phyloP scores from a whole-genome alignment of 2,329 filamentous ascomycete genomes.

The Coniochaeta sp. region DNA sequence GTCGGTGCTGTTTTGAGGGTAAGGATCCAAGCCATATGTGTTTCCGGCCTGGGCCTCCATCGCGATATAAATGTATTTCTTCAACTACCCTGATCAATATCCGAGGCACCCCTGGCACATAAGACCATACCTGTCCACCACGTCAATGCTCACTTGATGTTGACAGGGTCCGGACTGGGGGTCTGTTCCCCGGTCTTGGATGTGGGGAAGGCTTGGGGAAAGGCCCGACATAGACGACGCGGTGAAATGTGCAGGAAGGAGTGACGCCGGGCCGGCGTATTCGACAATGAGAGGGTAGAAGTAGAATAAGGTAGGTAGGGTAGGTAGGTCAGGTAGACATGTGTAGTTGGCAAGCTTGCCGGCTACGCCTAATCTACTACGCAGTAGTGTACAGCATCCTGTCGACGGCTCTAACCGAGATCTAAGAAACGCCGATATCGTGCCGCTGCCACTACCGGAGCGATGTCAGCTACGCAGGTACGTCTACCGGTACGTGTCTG shows the following conservation, averaged over 20 bases:
- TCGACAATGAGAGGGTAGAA: no score
- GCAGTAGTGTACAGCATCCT: no score
- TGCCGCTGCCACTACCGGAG: conserved; percentile 6
- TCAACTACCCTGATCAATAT: neutral
- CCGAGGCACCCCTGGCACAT: neutral
- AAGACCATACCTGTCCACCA: neutral
- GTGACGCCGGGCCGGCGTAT: conserved; percentile 7
- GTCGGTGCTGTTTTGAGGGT: conserved; percentile 4
- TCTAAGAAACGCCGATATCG: conserved; percentile 17
- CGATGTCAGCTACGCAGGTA: no score
- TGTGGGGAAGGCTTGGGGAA: conserved; percentile 7
- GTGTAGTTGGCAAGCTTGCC: neutral
- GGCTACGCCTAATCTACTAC: neutral
- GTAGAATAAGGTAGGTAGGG: no score
- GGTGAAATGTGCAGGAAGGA: conserved; percentile 3
- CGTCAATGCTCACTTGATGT: neutral
- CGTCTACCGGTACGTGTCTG: no score
- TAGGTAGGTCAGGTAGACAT: no score
- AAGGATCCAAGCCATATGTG: neutral
- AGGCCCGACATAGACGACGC: conserved; percentile 10
- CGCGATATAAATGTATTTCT: neutral
- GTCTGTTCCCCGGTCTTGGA: neutral
- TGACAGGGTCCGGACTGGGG: neutral
- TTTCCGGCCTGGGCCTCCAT: neutral
- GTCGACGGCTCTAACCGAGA: conserved; percentile 7